Evolutionary conservation across 306 rosid genomes (phyloP).

Genomic region (Prunus kanzakura): DNA sequence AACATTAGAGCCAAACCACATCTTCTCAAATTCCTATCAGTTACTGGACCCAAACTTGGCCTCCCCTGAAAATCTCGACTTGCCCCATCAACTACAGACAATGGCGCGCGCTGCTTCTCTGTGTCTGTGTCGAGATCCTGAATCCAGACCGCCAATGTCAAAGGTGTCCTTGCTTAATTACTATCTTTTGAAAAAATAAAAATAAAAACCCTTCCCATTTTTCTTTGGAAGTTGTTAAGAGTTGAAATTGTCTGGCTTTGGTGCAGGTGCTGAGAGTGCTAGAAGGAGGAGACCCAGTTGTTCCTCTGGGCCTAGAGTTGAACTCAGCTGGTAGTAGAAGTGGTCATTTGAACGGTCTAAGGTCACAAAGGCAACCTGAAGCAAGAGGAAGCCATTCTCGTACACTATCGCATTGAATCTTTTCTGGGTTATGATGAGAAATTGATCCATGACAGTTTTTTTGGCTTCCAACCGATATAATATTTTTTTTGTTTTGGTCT

Average conservation of each 20-base stretch:
- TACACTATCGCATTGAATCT: slow-evolving; percentile 63
- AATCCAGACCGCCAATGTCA: slow-evolving; percentile 79
- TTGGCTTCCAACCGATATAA: no score
- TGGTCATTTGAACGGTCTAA: slow-evolving; percentile 65
- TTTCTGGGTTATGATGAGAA: neutral
- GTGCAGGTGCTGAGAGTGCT: slow-evolving; percentile 78
- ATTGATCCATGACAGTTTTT: neutral
- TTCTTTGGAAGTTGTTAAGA: neutral
- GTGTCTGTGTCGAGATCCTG: slow-evolving; percentile 78
- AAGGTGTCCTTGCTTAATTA: slow-evolving; percentile 47
- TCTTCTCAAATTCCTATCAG: slow-evolving; percentile 47
- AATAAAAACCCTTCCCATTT: neutral
- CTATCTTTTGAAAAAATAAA: neutral
- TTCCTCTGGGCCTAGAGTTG: slow-evolving; percentile 58
- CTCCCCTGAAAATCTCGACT: slow-evolving; percentile 52
- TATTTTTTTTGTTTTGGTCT: no score
- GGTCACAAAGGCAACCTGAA: slow-evolving; percentile 40
- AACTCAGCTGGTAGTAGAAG: slow-evolving; percentile 70
- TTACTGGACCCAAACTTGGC: slow-evolving; percentile 56
- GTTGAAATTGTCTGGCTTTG: slow-evolving; percentile 14
- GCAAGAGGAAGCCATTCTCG: slow-evolving; percentile 67
- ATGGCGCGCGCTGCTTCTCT: slow-evolving; percentile 83
- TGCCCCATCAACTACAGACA: slow-evolving; percentile 62
- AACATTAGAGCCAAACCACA: slow-evolving; percentile 48
- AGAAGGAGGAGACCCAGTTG: slow-evolving; percentile 72